A percentile compares a stretch with the other conserved stretches of the same genome.
Conservation (phyloP, 345 rosid genomes). For the Anacardium occidentale region DNA sequence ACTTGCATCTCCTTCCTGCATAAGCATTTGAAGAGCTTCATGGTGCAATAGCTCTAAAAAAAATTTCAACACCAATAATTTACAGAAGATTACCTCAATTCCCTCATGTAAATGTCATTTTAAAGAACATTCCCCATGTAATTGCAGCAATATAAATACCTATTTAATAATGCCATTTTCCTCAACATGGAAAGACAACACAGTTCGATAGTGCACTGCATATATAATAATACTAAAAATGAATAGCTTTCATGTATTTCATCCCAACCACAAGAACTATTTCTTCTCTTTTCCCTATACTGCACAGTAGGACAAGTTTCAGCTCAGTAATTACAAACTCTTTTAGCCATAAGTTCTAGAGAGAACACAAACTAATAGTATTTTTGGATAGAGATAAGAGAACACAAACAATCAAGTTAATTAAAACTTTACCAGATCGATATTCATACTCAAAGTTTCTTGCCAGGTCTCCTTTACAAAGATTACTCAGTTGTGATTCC, state of each 20-base stretch:
- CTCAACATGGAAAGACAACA: constrained; percentile 1
- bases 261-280: constrained; percentile 14
- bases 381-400: background rate
- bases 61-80: too few relatives aligned
- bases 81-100: background rate
- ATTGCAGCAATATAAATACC: background rate
- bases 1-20: too few relatives aligned
- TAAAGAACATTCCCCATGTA: background rate
- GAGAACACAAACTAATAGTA: background rate
- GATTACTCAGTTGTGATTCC: constrained; percentile 56
- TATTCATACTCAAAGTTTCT: constrained; percentile 25
- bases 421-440: constrained; percentile 35
- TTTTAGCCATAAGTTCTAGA: background rate
- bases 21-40: background rate
- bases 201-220: background rate
- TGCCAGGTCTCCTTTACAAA: constrained; percentile 42
- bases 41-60: background rate
- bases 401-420: background rate
- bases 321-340: too few relatives aligned
- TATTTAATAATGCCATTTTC: background rate
- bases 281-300: constrained; percentile 22
- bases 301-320: constrained; percentile 16
- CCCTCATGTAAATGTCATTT: background rate
- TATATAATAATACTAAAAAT: background rate
- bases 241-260: constrained; percentile 2